Evolutionary conservation across 345 rosid genomes (phyloP).

Genomic region (Ceriops zippeliana): DNA sequence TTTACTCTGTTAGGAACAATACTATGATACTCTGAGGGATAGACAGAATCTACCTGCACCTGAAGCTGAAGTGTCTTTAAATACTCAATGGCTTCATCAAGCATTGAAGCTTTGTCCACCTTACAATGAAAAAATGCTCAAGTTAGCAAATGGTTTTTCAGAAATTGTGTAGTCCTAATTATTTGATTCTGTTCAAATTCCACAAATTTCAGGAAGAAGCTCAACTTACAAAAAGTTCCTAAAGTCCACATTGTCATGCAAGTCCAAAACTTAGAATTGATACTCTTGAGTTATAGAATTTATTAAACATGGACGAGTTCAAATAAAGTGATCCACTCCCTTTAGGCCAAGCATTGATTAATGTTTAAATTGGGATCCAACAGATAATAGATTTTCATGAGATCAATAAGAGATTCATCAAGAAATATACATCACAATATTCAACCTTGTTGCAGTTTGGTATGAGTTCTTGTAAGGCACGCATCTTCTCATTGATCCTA

Average conservation of each 20-base stretch:
- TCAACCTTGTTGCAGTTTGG: constrained; percentile 90
- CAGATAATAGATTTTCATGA: background rate
- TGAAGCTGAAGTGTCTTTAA: constrained; percentile 87
- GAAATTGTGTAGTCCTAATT: constrained; percentile 7
- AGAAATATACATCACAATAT: background rate
- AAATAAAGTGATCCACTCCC: constrained; percentile 3
- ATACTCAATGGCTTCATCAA: constrained; percentile 94
- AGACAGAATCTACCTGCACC: constrained; percentile 58
- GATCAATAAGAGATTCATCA: background rate
- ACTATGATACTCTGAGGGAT: background rate
- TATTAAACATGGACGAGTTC: background rate
- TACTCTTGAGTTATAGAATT: background rate
- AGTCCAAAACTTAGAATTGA: constrained; percentile 1
- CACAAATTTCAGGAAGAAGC: background rate
- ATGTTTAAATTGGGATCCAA: background rate
- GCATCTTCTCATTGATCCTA: constrained; percentile 94
- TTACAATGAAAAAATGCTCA: constrained; percentile 26
- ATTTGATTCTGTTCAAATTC: constrained; percentile 6
- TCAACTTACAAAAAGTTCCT: constrained; percentile 2
- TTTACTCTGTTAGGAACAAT: no score
- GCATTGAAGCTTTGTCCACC: constrained; percentile 98
- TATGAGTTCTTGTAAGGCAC: constrained; percentile 87
- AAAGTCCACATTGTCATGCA: background rate
- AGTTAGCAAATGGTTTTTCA: constrained; percentile 14
- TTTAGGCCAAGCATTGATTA: background rate